A percentile compares a stretch with the other conserved stretches of the same genome.
These are phyloP conservation scores for Aureobasidium zeae DNA, from an alignment of 2,329 filamentous ascomycete species.

Conservation along the genomic window DNA sequence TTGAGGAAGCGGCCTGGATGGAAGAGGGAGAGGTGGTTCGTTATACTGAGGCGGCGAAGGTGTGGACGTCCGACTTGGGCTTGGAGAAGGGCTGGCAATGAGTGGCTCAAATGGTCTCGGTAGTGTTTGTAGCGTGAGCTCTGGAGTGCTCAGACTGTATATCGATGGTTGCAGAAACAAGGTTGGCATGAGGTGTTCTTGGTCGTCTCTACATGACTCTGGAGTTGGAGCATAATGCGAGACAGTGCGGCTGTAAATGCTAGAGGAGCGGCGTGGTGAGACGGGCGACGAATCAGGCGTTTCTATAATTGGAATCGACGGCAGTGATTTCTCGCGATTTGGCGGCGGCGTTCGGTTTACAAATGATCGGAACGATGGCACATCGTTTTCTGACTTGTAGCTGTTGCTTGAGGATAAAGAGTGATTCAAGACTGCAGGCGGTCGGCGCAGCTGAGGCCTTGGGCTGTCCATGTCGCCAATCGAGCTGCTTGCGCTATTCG, in stretches of 20 bases:
- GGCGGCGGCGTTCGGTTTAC: constrained; percentile 24
- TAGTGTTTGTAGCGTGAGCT: constrained; percentile 3
- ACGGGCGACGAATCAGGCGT: background rate
- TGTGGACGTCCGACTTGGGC: constrained; percentile 1
- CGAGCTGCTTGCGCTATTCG: background rate
- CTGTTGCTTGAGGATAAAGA: constrained; percentile 14
- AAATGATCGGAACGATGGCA: constrained; percentile 28
- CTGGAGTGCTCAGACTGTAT: constrained; percentile 15
- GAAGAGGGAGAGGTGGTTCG: background rate
- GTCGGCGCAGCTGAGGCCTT: constrained; percentile 8
- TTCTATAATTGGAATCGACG: constrained; percentile 21
- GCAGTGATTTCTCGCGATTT: constrained; percentile 26
- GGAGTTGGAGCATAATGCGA: constrained; percentile 22
- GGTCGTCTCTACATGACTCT: constrained; percentile 14
- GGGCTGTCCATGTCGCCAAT: constrained; percentile 14
- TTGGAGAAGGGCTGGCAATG: constrained; percentile 10
- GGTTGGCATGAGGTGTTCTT: constrained; percentile 19
- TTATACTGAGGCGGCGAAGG: background rate
- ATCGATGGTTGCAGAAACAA: constrained; percentile 23
- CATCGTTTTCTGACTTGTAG: constrained; percentile 21
- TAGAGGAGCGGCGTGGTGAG: constrained; percentile 21
- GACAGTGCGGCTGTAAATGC: constrained; percentile 28
- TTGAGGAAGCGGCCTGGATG: background rate
- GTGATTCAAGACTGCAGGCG: constrained; percentile 11
- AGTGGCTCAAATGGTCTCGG: constrained; percentile 11